phyloP scores from a whole-genome alignment of 2,329 filamentous ascomycete genomes.

The Blastomyces silverae region DNA sequence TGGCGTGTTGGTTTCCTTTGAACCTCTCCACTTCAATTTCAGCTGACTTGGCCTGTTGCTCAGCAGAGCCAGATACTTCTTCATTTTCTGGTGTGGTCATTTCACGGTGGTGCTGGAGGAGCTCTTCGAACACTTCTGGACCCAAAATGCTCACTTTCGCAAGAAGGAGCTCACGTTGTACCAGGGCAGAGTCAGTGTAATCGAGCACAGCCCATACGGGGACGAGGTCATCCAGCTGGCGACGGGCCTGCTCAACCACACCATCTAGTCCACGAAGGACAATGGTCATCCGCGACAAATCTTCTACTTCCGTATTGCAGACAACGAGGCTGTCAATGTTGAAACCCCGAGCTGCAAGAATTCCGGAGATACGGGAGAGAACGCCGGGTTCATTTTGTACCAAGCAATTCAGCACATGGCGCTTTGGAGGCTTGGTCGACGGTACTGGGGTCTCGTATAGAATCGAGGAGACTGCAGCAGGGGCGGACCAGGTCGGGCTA shows the following conservation, averaged over 20 bases:
- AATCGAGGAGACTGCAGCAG: constrained; percentile 93
- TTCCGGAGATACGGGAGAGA: constrained; percentile 89
- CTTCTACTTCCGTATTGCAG: constrained; percentile 94
- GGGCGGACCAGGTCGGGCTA: constrained; percentile 75
- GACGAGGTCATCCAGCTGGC: constrained; percentile 92
- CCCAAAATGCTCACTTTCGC: constrained; percentile 96
- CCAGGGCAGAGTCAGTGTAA: constrained; percentile 85
- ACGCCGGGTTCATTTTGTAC: constrained; percentile 99
- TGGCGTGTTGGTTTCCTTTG: constrained; percentile 29
- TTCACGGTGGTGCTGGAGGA: constrained; percentile 90
- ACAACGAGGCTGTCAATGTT: constrained; percentile 98
- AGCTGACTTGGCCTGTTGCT: not conserved
- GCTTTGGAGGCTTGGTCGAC: constrained; percentile 75
- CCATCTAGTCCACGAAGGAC: constrained; percentile 96
- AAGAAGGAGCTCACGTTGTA: constrained; percentile 89
- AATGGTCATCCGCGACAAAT: constrained; percentile 97
- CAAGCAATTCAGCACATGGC: constrained; percentile 94
- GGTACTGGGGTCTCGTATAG: constrained; percentile 95
- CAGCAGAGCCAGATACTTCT: constrained; percentile 19
- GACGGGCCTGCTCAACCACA: constrained; percentile 90
- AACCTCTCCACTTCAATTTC: not conserved
- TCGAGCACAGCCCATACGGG: constrained; percentile 98
- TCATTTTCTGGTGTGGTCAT: constrained; percentile 56
- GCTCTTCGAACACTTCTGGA: constrained; percentile 96
- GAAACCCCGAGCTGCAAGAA: constrained; percentile 91